Base-by-base conservation (phyloP, 2,329 filamentous ascomycete genomes). In the Trichoderma hamatum region DNA sequence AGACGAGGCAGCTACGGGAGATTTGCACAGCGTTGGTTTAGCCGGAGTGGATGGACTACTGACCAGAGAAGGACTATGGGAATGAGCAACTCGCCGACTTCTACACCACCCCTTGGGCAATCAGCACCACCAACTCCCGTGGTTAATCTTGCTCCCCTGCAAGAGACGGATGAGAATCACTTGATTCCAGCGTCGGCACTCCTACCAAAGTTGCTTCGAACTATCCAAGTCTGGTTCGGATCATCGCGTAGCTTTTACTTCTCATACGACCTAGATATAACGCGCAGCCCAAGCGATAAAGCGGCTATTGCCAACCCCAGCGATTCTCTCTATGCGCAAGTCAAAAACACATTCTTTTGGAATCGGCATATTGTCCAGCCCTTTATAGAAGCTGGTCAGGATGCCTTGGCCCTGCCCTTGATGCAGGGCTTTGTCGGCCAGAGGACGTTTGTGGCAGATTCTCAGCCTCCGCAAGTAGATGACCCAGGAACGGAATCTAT, bases 361-460 rank as follows among this genome's bases (percentile, higher is more conserved):
- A 99, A 99, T 75, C 86, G 85, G 30, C 85, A 93, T 76, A 85
- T 97, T 16, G 82, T 92, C 30, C 81, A 86, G 32, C 90, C 92
- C 0, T 94, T 99, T 71, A 86, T 93, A 59, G 86, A 92, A 21
- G 85, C 86, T n/a, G 89, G 91, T 0, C 88, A 92, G 26, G 88
- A 93, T 73, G 82, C 84, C 0, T 85, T 97, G 66, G 85, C 91
- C 1, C 81, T 98, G 26, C 96, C 96, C 2, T 74, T 99, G 3
- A 92, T 99, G 80, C 96, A 98, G 80, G 96, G 96, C 0, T 99
- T 98, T 74, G 88, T 99, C 24, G 95, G 95, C 1, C 96, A 98
- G 79, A 85, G 88, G 71, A 84, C 89, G 2, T 98, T 99, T 77
- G 86, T 89, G 10, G 88, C 94, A 28, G 90, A 93, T 73, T 84